Evolutionary conservation across 2,329 filamentous ascomycete species (phyloP).

Genomic region (Ramularia collo-cygni): DNA sequence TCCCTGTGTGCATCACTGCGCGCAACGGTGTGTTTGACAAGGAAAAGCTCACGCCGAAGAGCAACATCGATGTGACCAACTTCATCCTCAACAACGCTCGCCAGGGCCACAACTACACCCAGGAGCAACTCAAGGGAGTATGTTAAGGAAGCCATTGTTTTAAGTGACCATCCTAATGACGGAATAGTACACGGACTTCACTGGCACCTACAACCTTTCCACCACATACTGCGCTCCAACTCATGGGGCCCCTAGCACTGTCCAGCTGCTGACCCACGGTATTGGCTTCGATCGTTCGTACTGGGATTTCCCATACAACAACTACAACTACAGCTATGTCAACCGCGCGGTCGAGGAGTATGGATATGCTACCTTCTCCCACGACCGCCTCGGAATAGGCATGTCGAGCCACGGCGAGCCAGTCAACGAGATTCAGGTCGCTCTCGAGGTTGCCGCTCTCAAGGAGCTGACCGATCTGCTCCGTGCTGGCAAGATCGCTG

Average conservation of each 20-base stretch:
- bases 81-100: conserved; percentile 47
- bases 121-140: conserved; percentile 40
- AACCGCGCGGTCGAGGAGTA: conserved; percentile 47
- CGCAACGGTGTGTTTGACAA: conserved; percentile 50
- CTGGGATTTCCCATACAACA: conserved; percentile 52
- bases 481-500: conserved; percentile 40
- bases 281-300: conserved; percentile 53
- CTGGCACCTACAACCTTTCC: conserved; percentile 51
- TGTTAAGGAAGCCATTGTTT: neutral
- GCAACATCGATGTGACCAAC: conserved; percentile 52
- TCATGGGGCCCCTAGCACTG: conserved; percentile 30
- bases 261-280: conserved; percentile 49
- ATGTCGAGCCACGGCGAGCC: conserved; percentile 53
- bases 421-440: conserved; percentile 53
- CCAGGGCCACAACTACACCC: conserved; percentile 46
- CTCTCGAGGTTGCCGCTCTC: conserved; percentile 53
- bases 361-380: conserved; percentile 54
- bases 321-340: conserved; percentile 58
- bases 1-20: conserved; percentile 50
- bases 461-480: conserved; percentile 46
- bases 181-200: conserved; percentile 46
- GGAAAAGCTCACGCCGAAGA: conserved; percentile 35
- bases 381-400: conserved; percentile 57
- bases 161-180: no score
- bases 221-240: conserved; percentile 57